Conservation (phyloP, 139 green algal genomes). For the Micractinium conductrix region DNA sequence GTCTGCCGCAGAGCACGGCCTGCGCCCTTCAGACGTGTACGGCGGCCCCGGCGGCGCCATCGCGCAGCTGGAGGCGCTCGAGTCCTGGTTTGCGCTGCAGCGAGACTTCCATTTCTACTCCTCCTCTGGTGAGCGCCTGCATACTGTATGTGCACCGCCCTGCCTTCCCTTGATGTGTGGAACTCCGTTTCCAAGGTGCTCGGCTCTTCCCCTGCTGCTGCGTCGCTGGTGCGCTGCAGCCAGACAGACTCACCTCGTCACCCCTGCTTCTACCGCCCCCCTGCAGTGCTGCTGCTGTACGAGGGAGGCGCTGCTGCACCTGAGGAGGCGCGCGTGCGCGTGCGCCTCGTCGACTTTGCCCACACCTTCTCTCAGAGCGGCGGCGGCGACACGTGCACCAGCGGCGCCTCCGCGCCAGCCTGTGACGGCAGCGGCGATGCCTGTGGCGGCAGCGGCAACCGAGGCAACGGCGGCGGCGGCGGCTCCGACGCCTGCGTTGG, state of each 20-base stretch:
- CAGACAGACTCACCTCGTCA: not conserved
- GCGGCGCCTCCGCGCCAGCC: not conserved
- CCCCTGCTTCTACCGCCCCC: not conserved
- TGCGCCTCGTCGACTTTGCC: conserved; percentile 89
- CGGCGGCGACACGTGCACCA: not conserved
- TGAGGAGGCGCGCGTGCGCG: conserved; percentile 33
- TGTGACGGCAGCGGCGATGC: no score
- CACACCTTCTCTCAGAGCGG: conserved; percentile 72
- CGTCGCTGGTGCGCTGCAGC: not conserved
- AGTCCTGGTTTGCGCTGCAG: conserved; percentile 74
- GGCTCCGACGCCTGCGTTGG: no score
- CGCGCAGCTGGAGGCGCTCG: conserved; percentile 66
- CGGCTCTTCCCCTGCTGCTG: not conserved
- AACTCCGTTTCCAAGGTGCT: not conserved
- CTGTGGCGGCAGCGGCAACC: not conserved
- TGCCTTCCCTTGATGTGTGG: not conserved
- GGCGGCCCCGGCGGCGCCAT: conserved; percentile 58
- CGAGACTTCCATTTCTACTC: conserved; percentile 80
- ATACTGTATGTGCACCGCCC: not conserved
- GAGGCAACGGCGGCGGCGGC: not conserved
- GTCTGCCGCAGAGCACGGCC: conserved; percentile 24
- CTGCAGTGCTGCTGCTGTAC: conserved; percentile 29
- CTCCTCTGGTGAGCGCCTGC: conserved; percentile 24
- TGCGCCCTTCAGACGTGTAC: conserved; percentile 64
- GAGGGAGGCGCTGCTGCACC: not conserved